Evolutionary conservation across 495 filamentous ascomycete genomes (phyloP).

Genomic region (Bacidia gigantensis): DNA sequence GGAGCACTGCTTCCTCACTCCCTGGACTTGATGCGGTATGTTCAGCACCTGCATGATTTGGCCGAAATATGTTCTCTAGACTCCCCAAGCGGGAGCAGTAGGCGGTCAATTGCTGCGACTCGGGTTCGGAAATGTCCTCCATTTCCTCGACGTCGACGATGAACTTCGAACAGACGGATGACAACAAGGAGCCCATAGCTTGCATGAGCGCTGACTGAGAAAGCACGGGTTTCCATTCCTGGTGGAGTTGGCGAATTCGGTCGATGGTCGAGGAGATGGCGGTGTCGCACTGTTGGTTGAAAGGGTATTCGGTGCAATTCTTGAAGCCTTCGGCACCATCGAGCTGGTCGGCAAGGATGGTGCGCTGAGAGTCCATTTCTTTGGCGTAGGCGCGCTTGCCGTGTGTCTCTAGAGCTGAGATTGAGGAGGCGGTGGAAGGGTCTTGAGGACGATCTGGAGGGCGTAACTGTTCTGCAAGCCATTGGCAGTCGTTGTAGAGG

Average conservation of each 20-base stretch:
- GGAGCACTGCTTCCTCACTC: slow-evolving; percentile 34
- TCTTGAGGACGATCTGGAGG: slow-evolving; percentile 16
- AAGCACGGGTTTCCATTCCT: slow-evolving; percentile 67
- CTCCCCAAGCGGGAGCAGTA: slow-evolving; percentile 58
- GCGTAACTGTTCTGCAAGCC: slow-evolving; percentile 60
- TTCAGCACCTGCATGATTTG: too few species aligned
- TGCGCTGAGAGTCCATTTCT: slow-evolving; percentile 78
- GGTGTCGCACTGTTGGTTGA: slow-evolving; percentile 50
- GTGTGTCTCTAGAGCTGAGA: slow-evolving; percentile 59
- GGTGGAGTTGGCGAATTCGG: slow-evolving; percentile 53
- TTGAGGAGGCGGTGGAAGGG: slow-evolving; percentile 11
- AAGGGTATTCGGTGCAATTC: slow-evolving; percentile 47
- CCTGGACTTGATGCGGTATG: slow-evolving; percentile 12
- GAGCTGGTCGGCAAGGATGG: slow-evolving; percentile 69
- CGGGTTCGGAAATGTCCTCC: slow-evolving; percentile 69
- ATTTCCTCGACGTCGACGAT: slow-evolving; percentile 79
- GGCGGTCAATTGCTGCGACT: slow-evolving; percentile 62
- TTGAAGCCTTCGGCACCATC: slow-evolving; percentile 58
- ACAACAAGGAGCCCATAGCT: slow-evolving; percentile 66
- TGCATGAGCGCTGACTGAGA: slow-evolving; percentile 73
- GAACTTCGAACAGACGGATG: slow-evolving; percentile 67
- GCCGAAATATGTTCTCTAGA: slow-evolving; percentile 64
- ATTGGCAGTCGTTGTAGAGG: slow-evolving; percentile 82
- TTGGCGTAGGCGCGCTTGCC: slow-evolving; percentile 72
- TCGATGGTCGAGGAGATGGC: slow-evolving; percentile 56